Evolutionary conservation across 139 green algal species (phyloP).

Genomic region (Coelastrella sp.): DNA sequence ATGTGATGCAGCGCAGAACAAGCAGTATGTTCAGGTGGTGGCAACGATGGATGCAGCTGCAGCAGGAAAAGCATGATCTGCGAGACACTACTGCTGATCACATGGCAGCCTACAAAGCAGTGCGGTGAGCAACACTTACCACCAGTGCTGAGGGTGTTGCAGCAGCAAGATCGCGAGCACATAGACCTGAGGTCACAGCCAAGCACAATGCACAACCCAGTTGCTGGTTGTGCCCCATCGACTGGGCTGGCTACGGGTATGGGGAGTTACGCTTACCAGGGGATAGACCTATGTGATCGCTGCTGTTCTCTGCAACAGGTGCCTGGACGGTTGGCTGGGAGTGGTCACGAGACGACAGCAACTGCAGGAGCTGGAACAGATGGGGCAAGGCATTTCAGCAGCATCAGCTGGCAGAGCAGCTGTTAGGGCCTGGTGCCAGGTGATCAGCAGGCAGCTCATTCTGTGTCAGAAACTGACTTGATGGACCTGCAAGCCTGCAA

Average conservation of each 20-base stretch:
- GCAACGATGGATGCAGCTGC: constrained; percentile 24
- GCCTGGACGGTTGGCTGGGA: constrained; percentile 6
- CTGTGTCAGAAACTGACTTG: no score
- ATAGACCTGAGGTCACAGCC: no score
- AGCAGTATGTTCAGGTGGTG: constrained; percentile 21
- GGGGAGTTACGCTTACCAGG: no score
- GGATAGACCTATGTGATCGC: no score
- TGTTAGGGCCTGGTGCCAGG: constrained; percentile 17
- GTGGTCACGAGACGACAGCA: constrained; percentile 15
- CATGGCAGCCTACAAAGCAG: constrained; percentile 1
- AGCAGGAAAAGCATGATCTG: constrained; percentile 17
- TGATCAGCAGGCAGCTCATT: no score
- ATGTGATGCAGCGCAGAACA: neutral
- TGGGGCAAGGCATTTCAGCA: neutral
- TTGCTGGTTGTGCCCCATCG: no score
- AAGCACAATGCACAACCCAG: neutral
- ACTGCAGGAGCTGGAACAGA: constrained; percentile 24
- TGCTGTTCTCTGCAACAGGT: no score
- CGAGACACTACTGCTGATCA: neutral
- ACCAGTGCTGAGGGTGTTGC: neutral
- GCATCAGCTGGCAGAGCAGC: neutral
- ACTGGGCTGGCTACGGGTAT: no score
- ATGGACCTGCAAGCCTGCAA: no score
- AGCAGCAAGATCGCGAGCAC: no score
- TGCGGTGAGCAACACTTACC: neutral